Evolutionary conservation across 1,284 basidiomycete species (phyloP).

Genomic region (Cryptococcus jaspeensis): DNA sequence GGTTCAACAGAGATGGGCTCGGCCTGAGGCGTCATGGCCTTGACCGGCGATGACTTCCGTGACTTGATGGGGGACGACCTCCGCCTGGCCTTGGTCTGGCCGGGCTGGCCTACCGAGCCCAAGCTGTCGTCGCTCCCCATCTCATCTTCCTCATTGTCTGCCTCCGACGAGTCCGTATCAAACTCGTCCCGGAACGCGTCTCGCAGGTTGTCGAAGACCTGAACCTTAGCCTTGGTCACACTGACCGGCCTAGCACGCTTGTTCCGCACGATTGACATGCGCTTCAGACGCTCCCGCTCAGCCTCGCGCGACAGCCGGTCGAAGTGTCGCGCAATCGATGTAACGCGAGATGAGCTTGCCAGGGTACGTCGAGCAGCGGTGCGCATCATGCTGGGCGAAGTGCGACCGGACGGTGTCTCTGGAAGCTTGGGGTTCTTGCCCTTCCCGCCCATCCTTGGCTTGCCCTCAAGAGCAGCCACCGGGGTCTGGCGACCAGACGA

Average conservation of each 20-base stretch:
- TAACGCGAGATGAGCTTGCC: conserved; percentile 49
- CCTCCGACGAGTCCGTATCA: conserved; percentile 68
- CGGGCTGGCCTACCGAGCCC: not conserved
- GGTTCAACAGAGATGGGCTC: conserved; percentile 2
- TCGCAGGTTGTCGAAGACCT: conserved; percentile 85
- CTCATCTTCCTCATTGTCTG: conserved; percentile 72
- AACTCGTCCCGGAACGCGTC: conserved; percentile 89
- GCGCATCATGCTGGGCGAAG: conserved; percentile 14
- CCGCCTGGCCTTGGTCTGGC: conserved; percentile 10
- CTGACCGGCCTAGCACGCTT: conserved; percentile 90
- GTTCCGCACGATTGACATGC: conserved; percentile 62
- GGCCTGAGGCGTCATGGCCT: not conserved
- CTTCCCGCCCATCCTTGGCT: conserved; percentile 40
- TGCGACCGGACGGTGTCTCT: conserved; percentile 18
- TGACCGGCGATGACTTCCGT: conserved; percentile 18
- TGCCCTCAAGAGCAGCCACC: conserved; percentile 19
- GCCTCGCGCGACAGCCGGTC: conserved; percentile 57
- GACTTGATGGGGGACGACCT: conserved; percentile 14
- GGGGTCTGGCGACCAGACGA: not conserved
- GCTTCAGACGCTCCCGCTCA: conserved; percentile 55
- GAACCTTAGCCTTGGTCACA: conserved; percentile 81
- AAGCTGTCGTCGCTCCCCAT: conserved; percentile 36
- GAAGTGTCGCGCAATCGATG: conserved; percentile 57
- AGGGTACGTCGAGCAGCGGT: conserved; percentile 26
- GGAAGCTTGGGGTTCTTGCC: conserved; percentile 36